Base-by-base conservation (phyloP, 352 stramenopile species). In the Phytophthora brassicae region DNA sequence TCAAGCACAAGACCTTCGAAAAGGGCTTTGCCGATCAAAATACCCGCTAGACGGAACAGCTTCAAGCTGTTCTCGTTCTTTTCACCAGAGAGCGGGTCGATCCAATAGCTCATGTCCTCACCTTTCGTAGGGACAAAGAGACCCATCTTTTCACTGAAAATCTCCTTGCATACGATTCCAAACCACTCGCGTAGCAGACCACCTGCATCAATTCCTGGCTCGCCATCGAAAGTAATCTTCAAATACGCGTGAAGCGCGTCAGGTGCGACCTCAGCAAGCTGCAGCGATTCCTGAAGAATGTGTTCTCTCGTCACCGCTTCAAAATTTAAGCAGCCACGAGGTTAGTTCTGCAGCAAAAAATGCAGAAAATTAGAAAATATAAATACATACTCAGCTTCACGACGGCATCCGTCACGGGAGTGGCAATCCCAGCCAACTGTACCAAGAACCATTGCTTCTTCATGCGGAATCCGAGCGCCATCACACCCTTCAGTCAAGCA, bases 401-500 rank as follows among this genome's bases (percentile, higher is more conserved):
- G 31, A 90, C 70, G 4, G 77, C 79, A 57, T 90, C 83, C 2
- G 74, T 82, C 48, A 80, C 68, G 1, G 81, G 83, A 11, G 79
- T 88, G 16, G 81, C 83, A 44, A 90, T 81, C 8, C 75, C 77
- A 6, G 81, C 75, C 35, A 92, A 53, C 22, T 89, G 77, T 24
- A 89, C 70, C 29, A 92, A 74, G 68, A 92, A 92, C 83, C 83
- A 92, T 64, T 89, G 82, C 64, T 92, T 92, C 68, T 92, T 92
- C 47, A 79, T 70, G 11, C 76, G 81, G 45, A 92, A 92, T 20
- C 84, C 70, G 48, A 92, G 71, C 26, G 83, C 83, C 81, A 90
- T 92, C 52, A 90, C 78, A 33, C 83, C 83, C 66, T 82, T 38
- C 1, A 68, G 14, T 14, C 35, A 42, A 22, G 42, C 16, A 45